Evolutionary conservation across 306 rosid species (phyloP), one percentile per base, ranked within the genome.

Genomic region (Macrotyloma uniflorum): DNA sequence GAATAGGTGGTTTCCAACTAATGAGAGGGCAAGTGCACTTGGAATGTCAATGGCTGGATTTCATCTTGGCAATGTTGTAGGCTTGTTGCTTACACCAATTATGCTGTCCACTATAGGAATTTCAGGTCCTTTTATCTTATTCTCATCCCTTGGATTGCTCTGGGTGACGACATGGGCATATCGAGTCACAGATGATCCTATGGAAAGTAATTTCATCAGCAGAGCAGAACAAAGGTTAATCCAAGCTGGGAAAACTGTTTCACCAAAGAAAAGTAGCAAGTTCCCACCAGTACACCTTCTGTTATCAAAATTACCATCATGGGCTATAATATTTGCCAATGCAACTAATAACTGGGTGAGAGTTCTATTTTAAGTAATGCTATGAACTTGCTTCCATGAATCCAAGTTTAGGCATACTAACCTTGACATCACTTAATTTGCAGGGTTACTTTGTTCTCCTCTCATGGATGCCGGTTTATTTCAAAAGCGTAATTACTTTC

Each of bases 401-500:
- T 53, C 49, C 74, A 45, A 46, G 5, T 74, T 57, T 70, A 40
- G 35, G 33, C 66, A 76, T 45, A 18, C 76, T 79, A 63, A 85
- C 80, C 55, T 79, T 76, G 20, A 26, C 19, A 14, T 78, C 35
- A n/a, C 74, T 69, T 76, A 32, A 80, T 24, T 77, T 81, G 57
- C 90, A 94, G 98, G 97, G 98, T 0, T 94, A 94, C 87, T 94
- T 94, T 78, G 98, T 94, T 89, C 98, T 94, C 42, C 98, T 94
- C 18, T 90, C 98, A 15, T 94, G 98, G 98, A 90, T 94, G 98
- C 98, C 98, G 0, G 92, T 94, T 83, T 94, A 94, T 72, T 94
- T 94, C 85, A 92, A 94, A 84, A 94, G 92, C 0, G 98, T 94
- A 92, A 85, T 47, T 70, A 71, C 82, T 74, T 62, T 73, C 79